A percentile compares a stretch with the other conserved stretches of the same genome.
Evolutionary conservation across 148 eudicot species (phyloP).

Genomic region (Silene uniflora): DNA sequence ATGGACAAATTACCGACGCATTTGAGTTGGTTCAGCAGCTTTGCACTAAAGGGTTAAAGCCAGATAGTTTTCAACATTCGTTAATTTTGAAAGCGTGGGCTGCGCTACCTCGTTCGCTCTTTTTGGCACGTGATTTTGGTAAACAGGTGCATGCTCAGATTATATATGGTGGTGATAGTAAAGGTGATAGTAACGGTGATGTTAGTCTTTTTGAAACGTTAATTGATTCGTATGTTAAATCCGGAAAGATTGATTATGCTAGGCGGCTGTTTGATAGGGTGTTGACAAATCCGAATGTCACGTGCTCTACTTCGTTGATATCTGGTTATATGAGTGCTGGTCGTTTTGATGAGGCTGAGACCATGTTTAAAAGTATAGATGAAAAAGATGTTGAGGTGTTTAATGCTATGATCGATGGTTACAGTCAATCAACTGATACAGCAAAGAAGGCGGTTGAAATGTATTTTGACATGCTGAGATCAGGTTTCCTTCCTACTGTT

Average conservation of each 20-base stretch:
- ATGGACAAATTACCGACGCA: slow-evolving; percentile 36
- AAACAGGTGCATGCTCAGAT: slow-evolving; percentile 76
- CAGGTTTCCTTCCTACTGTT: slow-evolving; percentile 57
- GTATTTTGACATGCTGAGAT: slow-evolving; percentile 58
- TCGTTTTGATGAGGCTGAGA: slow-evolving; percentile 57
- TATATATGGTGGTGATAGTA: slow-evolving; percentile 31
- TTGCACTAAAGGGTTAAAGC: slow-evolving; percentile 33
- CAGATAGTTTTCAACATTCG: slow-evolving; percentile 71
- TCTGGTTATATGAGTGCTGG: slow-evolving; percentile 67
- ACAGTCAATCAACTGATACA: slow-evolving; percentile 63
- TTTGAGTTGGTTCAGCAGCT: slow-evolving; percentile 49
- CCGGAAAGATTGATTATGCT: slow-evolving; percentile 54
- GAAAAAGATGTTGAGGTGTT: slow-evolving; percentile 78
- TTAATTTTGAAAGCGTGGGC: slow-evolving; percentile 73
- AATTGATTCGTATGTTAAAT: slow-evolving; percentile 75
- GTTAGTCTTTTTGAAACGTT: slow-evolving; percentile 54
- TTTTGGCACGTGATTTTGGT: slow-evolving; percentile 30
- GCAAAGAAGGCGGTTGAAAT: slow-evolving; percentile 57
- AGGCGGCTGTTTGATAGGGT: slow-evolving; percentile 67
- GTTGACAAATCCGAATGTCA: slow-evolving; percentile 47
- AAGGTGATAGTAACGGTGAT: slow-evolving; percentile 37
- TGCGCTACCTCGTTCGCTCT: slow-evolving; percentile 19
- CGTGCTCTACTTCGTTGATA: slow-evolving; percentile 82
- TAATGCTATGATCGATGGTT: slow-evolving; percentile 98
- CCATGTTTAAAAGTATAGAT: slow-evolving; percentile 40